These are phyloP conservation scores for Phytophthora sp. DNA, from an alignment of 352 stramenopile species.

Conservation along the genomic window DNA sequence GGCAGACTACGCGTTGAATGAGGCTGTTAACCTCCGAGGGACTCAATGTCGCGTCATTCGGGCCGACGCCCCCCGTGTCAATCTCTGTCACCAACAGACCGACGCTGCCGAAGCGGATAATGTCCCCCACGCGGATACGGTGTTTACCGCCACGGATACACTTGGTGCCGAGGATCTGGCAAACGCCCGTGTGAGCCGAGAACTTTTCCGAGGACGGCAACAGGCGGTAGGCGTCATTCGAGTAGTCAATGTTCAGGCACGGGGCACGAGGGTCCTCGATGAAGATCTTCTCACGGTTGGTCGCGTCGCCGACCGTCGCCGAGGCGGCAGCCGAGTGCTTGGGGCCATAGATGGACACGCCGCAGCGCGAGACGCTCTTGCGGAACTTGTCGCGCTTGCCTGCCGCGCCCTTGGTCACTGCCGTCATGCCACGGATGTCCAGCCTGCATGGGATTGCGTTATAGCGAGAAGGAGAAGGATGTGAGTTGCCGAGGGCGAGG, in stretches of 20 bases:
- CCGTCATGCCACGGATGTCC: conserved; percentile 88
- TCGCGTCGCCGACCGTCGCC: conserved; percentile 26
- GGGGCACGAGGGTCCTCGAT: conserved; percentile 86
- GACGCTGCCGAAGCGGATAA: conserved; percentile 87
- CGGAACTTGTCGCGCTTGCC: conserved; percentile 90
- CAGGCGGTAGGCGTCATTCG: conserved; percentile 85
- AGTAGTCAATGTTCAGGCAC: conserved; percentile 89
- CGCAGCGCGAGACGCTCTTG: conserved; percentile 85
- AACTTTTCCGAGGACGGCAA: conserved; percentile 88
- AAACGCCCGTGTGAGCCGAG: conserved; percentile 86
- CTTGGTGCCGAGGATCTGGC: conserved; percentile 88
- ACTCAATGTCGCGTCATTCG: conserved; percentile 77
- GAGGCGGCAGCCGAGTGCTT: conserved; percentile 64
- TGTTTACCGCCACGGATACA: conserved; percentile 86
- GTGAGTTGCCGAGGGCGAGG: neutral
- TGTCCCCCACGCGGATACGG: conserved; percentile 82
- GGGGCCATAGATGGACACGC: conserved; percentile 87
- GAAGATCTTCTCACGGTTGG: conserved; percentile 79
- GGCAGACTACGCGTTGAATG: conserved; percentile 83
- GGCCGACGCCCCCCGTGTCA: conserved; percentile 69
- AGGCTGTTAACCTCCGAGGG: conserved; percentile 79
- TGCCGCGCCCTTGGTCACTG: conserved; percentile 82
- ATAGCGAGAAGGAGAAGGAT: neutral
- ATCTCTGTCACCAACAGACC: conserved; percentile 86
- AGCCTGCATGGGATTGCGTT: conserved; percentile 50